Percentiles rank a stretch among this genome's conserved stretches.
Conservation (phyloP, 345 rosid genomes). For the Acer negundo region DNA sequence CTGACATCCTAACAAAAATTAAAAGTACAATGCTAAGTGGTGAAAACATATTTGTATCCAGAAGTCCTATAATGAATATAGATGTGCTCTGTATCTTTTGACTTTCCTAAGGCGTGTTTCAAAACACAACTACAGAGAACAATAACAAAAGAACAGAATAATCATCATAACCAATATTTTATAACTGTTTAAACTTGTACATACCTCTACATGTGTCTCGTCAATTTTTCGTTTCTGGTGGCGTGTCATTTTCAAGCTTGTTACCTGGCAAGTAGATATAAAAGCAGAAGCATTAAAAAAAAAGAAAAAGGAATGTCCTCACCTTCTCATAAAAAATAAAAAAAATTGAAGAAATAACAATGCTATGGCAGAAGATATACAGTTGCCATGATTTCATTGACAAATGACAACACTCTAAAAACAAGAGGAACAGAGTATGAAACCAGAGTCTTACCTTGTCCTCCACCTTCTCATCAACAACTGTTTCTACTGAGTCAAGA, state of each 20-base stretch:
- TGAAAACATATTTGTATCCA: background rate
- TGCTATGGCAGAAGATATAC: background rate
- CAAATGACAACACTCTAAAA: background rate
- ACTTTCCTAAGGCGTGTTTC: background rate
- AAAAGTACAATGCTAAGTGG: background rate
- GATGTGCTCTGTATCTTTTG: background rate
- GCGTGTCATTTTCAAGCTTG: conserved; percentile 96
- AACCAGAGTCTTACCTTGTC: conserved; percentile 63
- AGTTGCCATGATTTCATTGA: too few relatives aligned
- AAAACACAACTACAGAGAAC: background rate
- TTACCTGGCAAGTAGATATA: conserved; percentile 51
- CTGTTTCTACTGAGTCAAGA: conserved; percentile 87
- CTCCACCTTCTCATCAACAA: conserved; percentile 94
- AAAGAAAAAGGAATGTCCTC: conserved; percentile 12
- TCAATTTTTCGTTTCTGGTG: conserved; percentile 98
- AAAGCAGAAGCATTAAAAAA: background rate
- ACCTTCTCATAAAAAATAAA: background rate
- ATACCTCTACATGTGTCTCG: conserved; percentile 94
- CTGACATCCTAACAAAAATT: background rate
- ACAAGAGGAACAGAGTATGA: background rate
- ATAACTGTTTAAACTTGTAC: background rate
- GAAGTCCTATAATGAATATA: background rate
- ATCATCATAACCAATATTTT: background rate
- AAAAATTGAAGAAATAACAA: background rate
- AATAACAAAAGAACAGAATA: background rate